Evolutionary conservation across 768 basidiomycete species (phyloP).

Genomic region (Suillus discolor): DNA sequence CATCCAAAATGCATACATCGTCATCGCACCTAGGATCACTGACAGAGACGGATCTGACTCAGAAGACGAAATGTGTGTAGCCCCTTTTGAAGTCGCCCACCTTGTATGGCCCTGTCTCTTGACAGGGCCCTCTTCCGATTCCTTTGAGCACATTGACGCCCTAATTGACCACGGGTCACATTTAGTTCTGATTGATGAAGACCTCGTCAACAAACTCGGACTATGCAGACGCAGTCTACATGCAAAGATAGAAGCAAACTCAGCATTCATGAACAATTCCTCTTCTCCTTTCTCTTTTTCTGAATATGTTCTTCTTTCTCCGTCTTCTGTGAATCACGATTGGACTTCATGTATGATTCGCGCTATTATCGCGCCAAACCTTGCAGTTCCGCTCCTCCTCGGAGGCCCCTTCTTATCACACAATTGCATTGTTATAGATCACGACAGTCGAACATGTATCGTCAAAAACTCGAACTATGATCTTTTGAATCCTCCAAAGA

Average conservation of each 20-base stretch:
- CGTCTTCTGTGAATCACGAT: not conserved
- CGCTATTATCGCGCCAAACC: not conserved
- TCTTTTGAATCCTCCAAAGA: constrained; percentile 4
- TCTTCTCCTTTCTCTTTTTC: not conserved
- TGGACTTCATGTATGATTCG: not conserved
- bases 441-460: not conserved
- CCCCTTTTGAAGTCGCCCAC: not conserved
- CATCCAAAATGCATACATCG: rapidly evolving
- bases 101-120: not conserved
- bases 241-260: not conserved
- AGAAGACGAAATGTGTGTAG: not conserved
- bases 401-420: not conserved
- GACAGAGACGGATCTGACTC: not conserved
- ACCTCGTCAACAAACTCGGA: not conserved
- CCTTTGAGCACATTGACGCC: rapidly evolving
- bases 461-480: constrained; percentile 10
- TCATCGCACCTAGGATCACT: not conserved
- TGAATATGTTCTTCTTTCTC: not conserved
- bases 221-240: not conserved
- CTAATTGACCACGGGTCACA: not conserved
- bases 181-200: not conserved
- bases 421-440: constrained; percentile 10
- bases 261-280: not conserved
- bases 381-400: not conserved
- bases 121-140: not conserved